These are phyloP conservation scores for Candida pseudofarinosa DNA, from an alignment of 805 yeast species.

Conservation along the genomic window DNA sequence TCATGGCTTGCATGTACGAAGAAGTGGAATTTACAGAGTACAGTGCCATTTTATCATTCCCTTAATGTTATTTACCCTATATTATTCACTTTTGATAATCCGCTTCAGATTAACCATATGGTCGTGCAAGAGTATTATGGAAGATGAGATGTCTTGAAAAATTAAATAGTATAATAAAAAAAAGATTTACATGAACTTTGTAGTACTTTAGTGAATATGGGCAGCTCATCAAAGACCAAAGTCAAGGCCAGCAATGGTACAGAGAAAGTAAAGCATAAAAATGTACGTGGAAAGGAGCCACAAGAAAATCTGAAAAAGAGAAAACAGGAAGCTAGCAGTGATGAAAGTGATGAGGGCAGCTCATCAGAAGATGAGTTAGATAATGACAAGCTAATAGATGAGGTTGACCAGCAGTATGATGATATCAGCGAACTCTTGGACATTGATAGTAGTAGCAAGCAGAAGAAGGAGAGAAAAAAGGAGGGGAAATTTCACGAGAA, in stretches of 20 bases:
- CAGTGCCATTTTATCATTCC: conserved; percentile 26
- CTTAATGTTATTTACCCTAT: background rate
- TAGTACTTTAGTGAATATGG: background rate
- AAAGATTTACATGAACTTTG: background rate
- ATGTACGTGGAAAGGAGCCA: background rate
- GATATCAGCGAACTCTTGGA: conserved; percentile 47
- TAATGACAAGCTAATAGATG: conserved; percentile 46
- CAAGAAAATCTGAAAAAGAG: conserved; percentile 26
- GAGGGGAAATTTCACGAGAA: no score
- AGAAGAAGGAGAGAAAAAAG: conserved; percentile 11
- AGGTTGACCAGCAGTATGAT: conserved; percentile 52
- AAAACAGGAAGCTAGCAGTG: conserved; percentile 9
- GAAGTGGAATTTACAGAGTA: conserved; percentile 58
- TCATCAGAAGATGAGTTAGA: conserved; percentile 26
- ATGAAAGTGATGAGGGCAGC: background rate
- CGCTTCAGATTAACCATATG: background rate
- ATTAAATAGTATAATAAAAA: background rate
- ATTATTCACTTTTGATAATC: no score
- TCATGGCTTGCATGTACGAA: conserved; percentile 79
- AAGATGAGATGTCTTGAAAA: conserved; percentile 6
- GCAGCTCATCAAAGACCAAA: background rate
- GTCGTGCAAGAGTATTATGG: background rate
- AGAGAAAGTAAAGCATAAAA: background rate
- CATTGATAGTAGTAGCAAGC: conserved; percentile 19
- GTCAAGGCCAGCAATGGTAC: background rate